Conservation (phyloP, 257 asterid species). For the Solanum dulcamara region DNA sequence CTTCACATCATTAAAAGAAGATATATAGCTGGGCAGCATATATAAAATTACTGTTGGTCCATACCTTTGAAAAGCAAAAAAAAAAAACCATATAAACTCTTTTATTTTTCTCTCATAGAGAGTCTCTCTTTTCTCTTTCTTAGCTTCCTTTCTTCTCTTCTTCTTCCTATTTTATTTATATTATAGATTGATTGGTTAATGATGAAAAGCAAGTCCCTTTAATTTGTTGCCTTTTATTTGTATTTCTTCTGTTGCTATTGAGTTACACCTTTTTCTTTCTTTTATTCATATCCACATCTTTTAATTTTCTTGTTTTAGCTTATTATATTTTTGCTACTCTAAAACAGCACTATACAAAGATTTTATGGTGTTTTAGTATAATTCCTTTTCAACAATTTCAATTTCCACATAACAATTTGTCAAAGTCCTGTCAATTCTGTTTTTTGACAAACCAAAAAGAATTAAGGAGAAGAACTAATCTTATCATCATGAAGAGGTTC, state of each 20-base stretch:
- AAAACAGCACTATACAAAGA: background rate
- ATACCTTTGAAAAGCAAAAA: background rate
- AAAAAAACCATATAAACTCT: background rate
- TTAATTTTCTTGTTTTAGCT: background rate
- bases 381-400: background rate
- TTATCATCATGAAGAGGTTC: conserved; percentile 19
- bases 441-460: background rate
- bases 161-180: conserved; percentile 2
- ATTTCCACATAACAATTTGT: background rate
- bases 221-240: background rate
- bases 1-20: conserved; percentile 13
- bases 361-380: background rate
- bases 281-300: background rate
- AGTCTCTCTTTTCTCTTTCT: background rate
- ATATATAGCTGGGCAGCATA: conserved; percentile 21
- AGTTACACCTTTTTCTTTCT: background rate
- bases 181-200: conserved; percentile 21
- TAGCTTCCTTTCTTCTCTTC: background rate
- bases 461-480: background rate
- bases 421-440: background rate
- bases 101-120: background rate
- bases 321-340: background rate
- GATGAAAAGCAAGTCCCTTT: conserved; percentile 14
- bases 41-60: conserved; percentile 3
- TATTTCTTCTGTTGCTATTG: background rate